Evolutionary conservation across 345 rosid genomes (phyloP).

Genomic region (Carallia pectinifolia): DNA sequence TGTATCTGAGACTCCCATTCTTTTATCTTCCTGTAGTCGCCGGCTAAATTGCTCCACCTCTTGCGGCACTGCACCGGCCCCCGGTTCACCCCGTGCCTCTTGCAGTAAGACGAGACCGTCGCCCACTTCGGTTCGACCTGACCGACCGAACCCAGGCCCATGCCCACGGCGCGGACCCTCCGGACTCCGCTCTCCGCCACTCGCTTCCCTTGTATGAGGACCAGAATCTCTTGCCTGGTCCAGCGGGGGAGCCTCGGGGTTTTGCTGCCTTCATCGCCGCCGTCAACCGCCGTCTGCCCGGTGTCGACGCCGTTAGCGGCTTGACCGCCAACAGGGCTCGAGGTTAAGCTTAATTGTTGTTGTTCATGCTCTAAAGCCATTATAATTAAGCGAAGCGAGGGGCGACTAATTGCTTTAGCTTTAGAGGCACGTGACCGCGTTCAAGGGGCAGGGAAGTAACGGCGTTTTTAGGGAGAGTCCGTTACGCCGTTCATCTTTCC

Average conservation of each 20-base stretch:
- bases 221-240: conserved; percentile 95
- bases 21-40: conserved; percentile 93
- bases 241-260: conserved; percentile 90
- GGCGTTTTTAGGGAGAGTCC: conserved; percentile 16
- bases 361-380: conserved; percentile 18
- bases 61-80: conserved; percentile 99
- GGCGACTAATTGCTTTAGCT: not conserved
- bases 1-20: conserved; percentile 76
- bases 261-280: conserved; percentile 59
- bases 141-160: conserved; percentile 56
- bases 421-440: conserved; percentile 37
- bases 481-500: conserved; percentile 42
- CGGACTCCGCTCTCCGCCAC: conserved; percentile 85
- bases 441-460: conserved; percentile 1
- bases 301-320: conserved; percentile 38
- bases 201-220: conserved; percentile 87
- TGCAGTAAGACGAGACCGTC: conserved; percentile 83
- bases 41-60: conserved; percentile 96
- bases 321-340: conserved; percentile 31
- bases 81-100: conserved; percentile 83
- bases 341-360: conserved; percentile 14
- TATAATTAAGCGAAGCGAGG: not conserved
- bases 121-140: conserved; percentile 95
- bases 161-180: conserved; percentile 65
- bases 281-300: conserved; percentile 34